phyloP scores from a whole-genome alignment of 139 green algal species.

The Chlamydomonas asymmetrica region DNA sequence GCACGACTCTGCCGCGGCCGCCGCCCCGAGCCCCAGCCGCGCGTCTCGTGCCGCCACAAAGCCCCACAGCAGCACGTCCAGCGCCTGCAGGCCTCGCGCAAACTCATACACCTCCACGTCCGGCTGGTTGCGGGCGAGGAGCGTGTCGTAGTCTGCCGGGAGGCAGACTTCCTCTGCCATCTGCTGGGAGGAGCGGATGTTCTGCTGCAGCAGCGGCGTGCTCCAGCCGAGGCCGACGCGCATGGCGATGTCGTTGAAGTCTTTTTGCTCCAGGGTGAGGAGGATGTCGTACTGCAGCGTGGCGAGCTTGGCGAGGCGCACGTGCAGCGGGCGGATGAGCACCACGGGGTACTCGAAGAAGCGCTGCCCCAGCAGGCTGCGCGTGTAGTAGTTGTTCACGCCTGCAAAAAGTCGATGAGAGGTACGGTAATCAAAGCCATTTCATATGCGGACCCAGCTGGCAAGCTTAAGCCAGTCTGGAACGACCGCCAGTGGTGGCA shows the following conservation, averaged over 20 bases:
- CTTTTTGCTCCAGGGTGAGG: constrained; percentile 32
- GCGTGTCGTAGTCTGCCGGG: constrained; percentile 3
- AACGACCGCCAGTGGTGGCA: too few species aligned
- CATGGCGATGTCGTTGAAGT: constrained; percentile 28
- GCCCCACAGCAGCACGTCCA: constrained; percentile 20
- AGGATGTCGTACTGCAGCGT: constrained; percentile 44
- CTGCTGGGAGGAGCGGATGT: constrained; percentile 21
- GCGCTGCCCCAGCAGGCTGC: constrained; percentile 29
- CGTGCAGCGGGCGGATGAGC: background rate
- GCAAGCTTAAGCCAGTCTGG: too few species aligned
- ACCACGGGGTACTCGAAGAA: constrained; percentile 33
- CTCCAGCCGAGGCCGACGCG: constrained; percentile 36
- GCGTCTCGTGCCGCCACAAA: background rate
- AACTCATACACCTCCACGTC: constrained; percentile 17
- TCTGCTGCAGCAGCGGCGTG: background rate
- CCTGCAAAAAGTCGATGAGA: too few species aligned
- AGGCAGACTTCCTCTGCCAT: constrained; percentile 19
- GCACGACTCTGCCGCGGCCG: too few species aligned
- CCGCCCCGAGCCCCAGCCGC: background rate
- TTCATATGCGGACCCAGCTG: too few species aligned
- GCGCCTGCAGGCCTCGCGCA: constrained; percentile 13
- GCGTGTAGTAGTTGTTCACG: constrained; percentile 53
- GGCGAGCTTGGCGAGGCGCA: constrained; percentile 11
- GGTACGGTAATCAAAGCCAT: too few species aligned
- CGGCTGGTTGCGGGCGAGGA: constrained; percentile 14